Evolutionary conservation across 768 basidiomycete genomes (phyloP).

Genomic region (Candolleomyces aberdarensis): DNA sequence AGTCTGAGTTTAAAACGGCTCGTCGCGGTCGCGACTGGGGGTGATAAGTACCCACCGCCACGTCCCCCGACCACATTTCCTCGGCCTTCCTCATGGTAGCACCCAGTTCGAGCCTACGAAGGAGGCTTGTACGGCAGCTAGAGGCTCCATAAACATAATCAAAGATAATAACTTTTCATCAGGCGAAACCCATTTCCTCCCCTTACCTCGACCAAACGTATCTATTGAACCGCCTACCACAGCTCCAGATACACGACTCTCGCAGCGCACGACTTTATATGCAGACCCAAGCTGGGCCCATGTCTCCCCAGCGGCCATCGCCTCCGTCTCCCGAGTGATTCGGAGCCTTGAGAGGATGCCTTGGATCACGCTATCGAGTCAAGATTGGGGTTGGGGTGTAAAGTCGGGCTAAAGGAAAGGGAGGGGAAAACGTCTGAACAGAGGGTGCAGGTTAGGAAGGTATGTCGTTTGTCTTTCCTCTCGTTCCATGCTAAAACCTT

Average conservation of each 20-base stretch:
- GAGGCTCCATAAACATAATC: too few species aligned
- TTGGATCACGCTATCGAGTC: slow-evolving; percentile 43
- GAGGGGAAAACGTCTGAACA: slow-evolving; percentile 39
- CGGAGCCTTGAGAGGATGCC: slow-evolving; percentile 28
- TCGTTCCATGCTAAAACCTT: neutral
- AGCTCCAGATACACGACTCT: slow-evolving; percentile 45
- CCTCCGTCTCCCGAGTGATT: slow-evolving; percentile 57
- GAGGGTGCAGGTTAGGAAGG: slow-evolving; percentile 43
- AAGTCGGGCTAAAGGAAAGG: slow-evolving; percentile 29
- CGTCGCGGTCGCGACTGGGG: too few species aligned
- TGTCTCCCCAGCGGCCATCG: slow-evolving; percentile 75
- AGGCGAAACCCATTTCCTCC: slow-evolving; percentile 25
- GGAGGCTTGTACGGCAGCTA: too few species aligned
- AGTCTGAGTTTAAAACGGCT: too few species aligned
- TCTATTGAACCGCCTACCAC: slow-evolving; percentile 21
- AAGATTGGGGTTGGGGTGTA: slow-evolving; percentile 53
- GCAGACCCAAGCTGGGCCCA: slow-evolving; percentile 86
- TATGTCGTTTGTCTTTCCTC: slow-evolving; percentile 22
- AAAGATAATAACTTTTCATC: too few species aligned
- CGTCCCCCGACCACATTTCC: too few species aligned
- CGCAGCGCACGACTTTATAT: slow-evolving; percentile 86
- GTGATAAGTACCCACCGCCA: too few species aligned
- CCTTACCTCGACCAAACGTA: slow-evolving; percentile 28
- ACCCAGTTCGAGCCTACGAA: too few species aligned
- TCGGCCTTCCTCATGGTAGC: too few species aligned